Conservation (phyloP, 2,329 filamentous ascomycete species). For the Tolypocladium ophioglossoides region DNA sequence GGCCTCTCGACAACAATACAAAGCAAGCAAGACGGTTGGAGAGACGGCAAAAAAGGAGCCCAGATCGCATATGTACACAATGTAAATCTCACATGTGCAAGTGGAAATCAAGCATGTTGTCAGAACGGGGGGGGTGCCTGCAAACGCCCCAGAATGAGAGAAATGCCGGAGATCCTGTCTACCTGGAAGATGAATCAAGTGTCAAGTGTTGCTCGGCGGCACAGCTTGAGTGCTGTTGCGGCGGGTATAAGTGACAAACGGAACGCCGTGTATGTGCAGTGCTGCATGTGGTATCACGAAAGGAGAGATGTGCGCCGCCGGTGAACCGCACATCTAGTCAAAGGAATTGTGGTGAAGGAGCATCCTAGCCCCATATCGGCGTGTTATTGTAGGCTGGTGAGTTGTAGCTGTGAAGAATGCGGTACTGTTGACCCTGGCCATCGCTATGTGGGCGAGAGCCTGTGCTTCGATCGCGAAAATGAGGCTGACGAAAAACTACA, state of each 20-base stretch:
- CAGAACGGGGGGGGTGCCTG: neutral
- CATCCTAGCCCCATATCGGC: conserved; percentile 42
- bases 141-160: neutral
- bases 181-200: neutral
- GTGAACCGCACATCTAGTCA: neutral
- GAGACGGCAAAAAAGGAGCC: neutral
- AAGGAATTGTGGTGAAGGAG: neutral
- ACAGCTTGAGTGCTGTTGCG: neutral
- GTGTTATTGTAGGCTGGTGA: conserved; percentile 44
- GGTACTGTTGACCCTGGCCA: conserved; percentile 26
- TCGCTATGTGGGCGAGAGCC: conserved; percentile 14
- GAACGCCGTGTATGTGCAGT: neutral
- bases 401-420: conserved; percentile 48
- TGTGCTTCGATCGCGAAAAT: conserved; percentile 24
- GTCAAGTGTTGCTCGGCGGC: neutral
- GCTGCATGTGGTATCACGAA: neutral
- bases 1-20: neutral
- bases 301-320: neutral
- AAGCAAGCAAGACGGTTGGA: neutral
- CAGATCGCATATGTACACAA: neutral
- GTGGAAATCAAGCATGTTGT: neutral
- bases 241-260: neutral
- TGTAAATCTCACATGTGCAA: neutral
- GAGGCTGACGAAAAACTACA: conserved; percentile 21
- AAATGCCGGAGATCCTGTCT: neutral